Evolutionary conservation across 257 asterid species (phyloP).

Genomic region (Jasminum sambac): DNA sequence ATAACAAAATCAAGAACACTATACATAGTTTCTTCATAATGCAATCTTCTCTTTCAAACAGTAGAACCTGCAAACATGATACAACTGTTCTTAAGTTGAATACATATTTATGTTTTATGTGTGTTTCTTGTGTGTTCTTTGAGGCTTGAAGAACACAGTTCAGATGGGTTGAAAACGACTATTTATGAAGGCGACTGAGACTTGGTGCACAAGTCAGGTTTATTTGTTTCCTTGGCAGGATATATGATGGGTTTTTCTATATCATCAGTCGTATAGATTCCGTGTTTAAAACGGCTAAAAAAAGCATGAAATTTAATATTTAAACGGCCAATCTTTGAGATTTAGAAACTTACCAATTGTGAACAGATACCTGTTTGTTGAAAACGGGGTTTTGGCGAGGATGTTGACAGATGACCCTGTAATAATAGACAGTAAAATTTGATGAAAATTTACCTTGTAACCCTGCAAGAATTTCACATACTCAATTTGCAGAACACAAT

Average conservation of each 20-base stretch:
- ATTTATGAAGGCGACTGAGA: background rate
- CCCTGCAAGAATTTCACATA: background rate
- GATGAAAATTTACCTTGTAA: background rate
- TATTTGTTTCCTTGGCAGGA: background rate
- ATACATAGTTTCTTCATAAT: background rate
- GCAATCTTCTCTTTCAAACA: background rate
- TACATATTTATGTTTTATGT: background rate
- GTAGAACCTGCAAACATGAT: constrained; percentile 11
- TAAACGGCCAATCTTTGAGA: background rate
- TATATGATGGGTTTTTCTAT: background rate
- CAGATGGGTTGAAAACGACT: background rate
- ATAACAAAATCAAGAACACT: constrained; percentile 31
- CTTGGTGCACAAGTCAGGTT: constrained; percentile 23
- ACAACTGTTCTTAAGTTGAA: background rate
- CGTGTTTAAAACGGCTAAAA: background rate
- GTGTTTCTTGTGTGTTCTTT: background rate
- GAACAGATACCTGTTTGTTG: background rate
- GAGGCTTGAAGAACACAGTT: background rate
- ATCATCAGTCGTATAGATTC: background rate
- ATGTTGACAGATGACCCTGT: background rate
- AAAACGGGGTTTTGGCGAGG: background rate
- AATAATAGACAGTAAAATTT: background rate
- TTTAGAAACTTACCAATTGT: background rate
- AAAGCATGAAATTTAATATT: background rate
- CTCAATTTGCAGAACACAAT: background rate